Evolutionary conservation across 306 rosid genomes (phyloP), one percentile per base, ranked within the genome.

Genomic region (Trifolium pratense): DNA sequence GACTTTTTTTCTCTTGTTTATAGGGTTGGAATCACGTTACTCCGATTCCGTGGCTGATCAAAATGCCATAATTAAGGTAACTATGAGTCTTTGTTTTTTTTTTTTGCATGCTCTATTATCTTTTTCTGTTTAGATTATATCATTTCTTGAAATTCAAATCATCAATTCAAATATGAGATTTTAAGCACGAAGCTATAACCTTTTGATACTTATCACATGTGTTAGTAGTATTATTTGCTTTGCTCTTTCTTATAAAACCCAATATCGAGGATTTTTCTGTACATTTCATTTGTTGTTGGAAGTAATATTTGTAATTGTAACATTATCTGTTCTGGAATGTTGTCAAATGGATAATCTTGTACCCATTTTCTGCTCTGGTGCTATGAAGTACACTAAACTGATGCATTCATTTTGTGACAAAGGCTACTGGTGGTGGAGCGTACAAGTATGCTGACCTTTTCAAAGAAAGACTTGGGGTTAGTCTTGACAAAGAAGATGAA

Each of bases 361-460:
- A 62, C 14, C 26, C 14, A 34, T 69, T 69, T 62, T 56, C 20
- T 62, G 61, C 36, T 7, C 11, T 34, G 49, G 36, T 78, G 51
- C 74, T 53, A 66, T 78, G 58, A 74, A 39, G 15, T 57, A 74
- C 75, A 74, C 67, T 42, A 75, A 32, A 57, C 32, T 80, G 58
- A 80, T 65, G 58, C 69, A 39, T 70, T 77, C 61, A 58, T 75
- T 55, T 76, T 82, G 29, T 78, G 80, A 66, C 59, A 75, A 89
- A 94, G 99, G 99, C 99, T 78, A 91, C 99, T 77, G 99, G 99
- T 52, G 99, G 99, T 62, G 99, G 99, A 75, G 97, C 99, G 36
- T 95, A 91, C 87, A 95, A 91, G 87, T 95, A 82, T 76, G 86
- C 99, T 21, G 97, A 95, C 81, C 97, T 95, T 71, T 91, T 95